Percentiles rank a stretch among this genome's conserved stretches.
Evolutionary conservation across 192 early-diverging fungal genomes (phyloP).

Genomic region (Chytriomyces hyalinus): DNA sequence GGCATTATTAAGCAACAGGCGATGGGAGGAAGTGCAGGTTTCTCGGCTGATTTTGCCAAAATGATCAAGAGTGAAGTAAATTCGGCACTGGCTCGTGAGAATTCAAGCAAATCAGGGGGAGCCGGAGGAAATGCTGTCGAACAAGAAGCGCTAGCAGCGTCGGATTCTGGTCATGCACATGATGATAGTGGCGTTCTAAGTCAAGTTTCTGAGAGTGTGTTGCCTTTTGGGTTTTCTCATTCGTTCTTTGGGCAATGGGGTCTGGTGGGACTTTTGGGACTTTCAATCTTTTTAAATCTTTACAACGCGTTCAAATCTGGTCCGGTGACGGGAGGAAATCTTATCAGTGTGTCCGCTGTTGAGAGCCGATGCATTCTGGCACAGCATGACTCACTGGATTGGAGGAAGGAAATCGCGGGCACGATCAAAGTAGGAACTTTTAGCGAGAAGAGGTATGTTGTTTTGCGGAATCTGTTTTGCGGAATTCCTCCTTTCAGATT

Average conservation of each 20-base stretch:
- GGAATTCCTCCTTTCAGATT: no score
- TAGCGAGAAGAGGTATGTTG: slow-evolving; percentile 18
- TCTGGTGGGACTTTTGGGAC: slow-evolving; percentile 14
- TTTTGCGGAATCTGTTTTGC: no score
- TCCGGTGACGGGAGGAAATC: not conserved
- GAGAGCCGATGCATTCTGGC: not conserved
- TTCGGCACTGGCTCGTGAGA: slow-evolving; percentile 3
- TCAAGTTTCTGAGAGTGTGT: slow-evolving; percentile 16
- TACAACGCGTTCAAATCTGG: not conserved
- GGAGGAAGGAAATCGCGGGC: slow-evolving; percentile 14
- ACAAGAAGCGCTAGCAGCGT: not conserved
- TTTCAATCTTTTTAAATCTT: slow-evolving; percentile 23
- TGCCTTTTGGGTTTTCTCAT: slow-evolving; percentile 31
- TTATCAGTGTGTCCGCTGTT: not conserved
- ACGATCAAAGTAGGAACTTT: not conserved
- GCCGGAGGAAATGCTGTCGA: not conserved
- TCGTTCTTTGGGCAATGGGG: slow-evolving; percentile 34
- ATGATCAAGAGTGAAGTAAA: slow-evolving; percentile 55
- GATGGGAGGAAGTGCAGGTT: slow-evolving; percentile 62
- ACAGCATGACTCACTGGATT: slow-evolving; percentile 17
- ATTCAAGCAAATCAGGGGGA: slow-evolving; percentile 14
- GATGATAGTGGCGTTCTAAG: not conserved
- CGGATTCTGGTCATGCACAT: not conserved
- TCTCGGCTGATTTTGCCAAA: slow-evolving; percentile 49
- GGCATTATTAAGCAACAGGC: slow-evolving; percentile 66